phyloP scores from a whole-genome alignment of 2,329 filamentous ascomycete genomes.

The Pestalotiopsis sp. region DNA sequence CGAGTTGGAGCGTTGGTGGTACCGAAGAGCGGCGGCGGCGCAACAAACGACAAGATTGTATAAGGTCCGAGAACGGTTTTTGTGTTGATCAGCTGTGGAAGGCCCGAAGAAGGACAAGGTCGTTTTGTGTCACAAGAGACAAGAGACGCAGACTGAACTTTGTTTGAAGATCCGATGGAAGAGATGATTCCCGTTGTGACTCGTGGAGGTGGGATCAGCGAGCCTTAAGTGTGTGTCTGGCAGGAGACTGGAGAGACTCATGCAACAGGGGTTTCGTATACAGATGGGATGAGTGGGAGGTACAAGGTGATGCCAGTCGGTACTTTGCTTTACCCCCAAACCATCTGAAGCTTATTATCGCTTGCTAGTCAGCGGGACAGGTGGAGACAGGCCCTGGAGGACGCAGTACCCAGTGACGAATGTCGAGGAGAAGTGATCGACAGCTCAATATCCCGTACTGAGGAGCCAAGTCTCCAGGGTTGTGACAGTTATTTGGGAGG shows the following conservation, averaged over 20 bases:
- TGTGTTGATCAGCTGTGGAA: slow-evolving; percentile 57
- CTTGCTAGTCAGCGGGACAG: slow-evolving; percentile 45
- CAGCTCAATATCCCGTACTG: slow-evolving; percentile 54
- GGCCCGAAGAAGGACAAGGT: slow-evolving; percentile 39
- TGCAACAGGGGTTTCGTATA: slow-evolving; percentile 37
- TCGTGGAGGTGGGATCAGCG: slow-evolving; percentile 56
- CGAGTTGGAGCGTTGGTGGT: background rate
- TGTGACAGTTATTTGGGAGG: slow-evolving; percentile 33
- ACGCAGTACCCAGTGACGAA: slow-evolving; percentile 47
- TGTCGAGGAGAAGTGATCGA: slow-evolving; percentile 55
- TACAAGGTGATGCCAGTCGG: slow-evolving; percentile 42
- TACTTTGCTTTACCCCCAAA: slow-evolving; percentile 36
- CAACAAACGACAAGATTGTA: slow-evolving; percentile 16
- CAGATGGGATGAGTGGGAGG: slow-evolving; percentile 29
- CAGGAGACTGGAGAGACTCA: slow-evolving; percentile 37
- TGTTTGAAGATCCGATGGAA: slow-evolving; percentile 35
- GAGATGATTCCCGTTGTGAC: slow-evolving; percentile 38
- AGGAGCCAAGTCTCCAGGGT: slow-evolving; percentile 49
- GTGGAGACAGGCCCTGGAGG: slow-evolving; percentile 37
- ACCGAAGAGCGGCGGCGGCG: slow-evolving; percentile 12
- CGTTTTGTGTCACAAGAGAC: slow-evolving; percentile 41
- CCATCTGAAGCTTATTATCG: slow-evolving; percentile 47
- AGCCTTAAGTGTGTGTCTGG: slow-evolving; percentile 57
- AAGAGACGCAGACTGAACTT: slow-evolving; percentile 23
- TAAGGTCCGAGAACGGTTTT: slow-evolving; percentile 33